Evolutionary conservation across 306 rosid species (phyloP), one percentile per base, ranked within the genome.

Genomic region (Lotus japonicus): DNA sequence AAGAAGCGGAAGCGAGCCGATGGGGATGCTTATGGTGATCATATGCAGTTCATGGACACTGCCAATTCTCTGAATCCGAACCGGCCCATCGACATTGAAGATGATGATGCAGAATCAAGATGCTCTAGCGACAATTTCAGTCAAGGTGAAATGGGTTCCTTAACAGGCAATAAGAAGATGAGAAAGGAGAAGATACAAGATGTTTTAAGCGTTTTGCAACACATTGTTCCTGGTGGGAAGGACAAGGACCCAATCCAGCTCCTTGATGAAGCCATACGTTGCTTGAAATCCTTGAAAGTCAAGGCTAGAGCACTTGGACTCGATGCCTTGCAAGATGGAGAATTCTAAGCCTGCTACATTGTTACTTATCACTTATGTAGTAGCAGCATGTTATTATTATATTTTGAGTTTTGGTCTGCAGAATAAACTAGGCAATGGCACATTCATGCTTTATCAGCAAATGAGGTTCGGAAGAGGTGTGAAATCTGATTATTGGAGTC

Each of bases 191-290:
- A 80, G 78, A 87, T 95, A 50, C 88, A 84, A 0, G 86, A 85
- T 17, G 88, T 89, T 17, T 83, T 95, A 1, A 79, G 85, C 71
- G 66, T 90, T 74, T 83, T 95, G 62, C 92, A 87, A 60, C 67
- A 84, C 78, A 79, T 95, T 50, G 88, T 95, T 51, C 99, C 99
- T 1, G 90, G 85, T 16, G 90, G 87, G 10, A 77, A 75, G 55
- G 97, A 83, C 60, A 88, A 84, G 83, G 92, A 82, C 16, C 82
- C 95, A 4, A 60, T 88, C 4, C 83, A 70, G 75, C 96, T 95
- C 67, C 84, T 95, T 0, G 99, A 90, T 14, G 91, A 95, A 74
- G 95, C 99, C 14, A 95, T 95, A 43, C 74, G 42, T n/a, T 87
- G 87, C 85, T 82, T 94, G 58, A 94, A 84, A 49, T 81, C 87